phyloP scores from a whole-genome alignment of 2,329 filamentous ascomycete genomes.

The Nemania sp. region DNA sequence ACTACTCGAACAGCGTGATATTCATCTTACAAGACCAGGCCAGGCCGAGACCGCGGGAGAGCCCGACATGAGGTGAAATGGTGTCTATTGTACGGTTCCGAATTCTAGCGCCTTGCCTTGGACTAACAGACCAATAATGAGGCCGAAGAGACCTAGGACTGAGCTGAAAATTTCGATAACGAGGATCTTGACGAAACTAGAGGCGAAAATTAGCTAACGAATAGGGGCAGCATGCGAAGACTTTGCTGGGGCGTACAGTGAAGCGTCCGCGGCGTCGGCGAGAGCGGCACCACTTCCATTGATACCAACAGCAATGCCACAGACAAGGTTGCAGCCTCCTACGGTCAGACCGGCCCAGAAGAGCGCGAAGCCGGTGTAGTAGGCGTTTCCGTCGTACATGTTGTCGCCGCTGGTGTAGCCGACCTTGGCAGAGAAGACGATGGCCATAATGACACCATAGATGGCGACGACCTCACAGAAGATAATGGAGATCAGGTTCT shows the following conservation, averaged over 20 bases:
- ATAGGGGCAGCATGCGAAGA: constrained; percentile 11
- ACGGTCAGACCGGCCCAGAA: constrained; percentile 98
- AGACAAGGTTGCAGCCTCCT: constrained; percentile 94
- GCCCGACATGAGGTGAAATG: constrained; percentile 1
- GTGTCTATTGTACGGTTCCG: constrained; percentile 51
- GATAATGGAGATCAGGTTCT: constrained; percentile 99
- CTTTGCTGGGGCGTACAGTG: constrained; percentile 72
- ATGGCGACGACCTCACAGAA: constrained; percentile 99
- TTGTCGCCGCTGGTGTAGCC: constrained; percentile 71
- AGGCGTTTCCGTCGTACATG: constrained; percentile 80
- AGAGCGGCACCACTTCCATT: constrained; percentile 97
- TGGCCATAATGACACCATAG: constrained; percentile 99
- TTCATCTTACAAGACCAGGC: constrained; percentile 20
- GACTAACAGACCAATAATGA: constrained; percentile 93
- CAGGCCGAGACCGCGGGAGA: constrained; percentile 10
- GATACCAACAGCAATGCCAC: constrained; percentile 96
- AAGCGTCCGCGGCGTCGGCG: constrained; percentile 92
- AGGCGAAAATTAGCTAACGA: constrained; percentile 6
- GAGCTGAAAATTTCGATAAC: constrained; percentile 99
- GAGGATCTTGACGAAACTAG: constrained; percentile 96
- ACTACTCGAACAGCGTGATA: constrained; percentile 22
- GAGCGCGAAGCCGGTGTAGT: constrained; percentile 93
- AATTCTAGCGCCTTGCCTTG: constrained; percentile 87
- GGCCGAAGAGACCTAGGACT: constrained; percentile 92
- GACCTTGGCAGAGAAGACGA: constrained; percentile 95